These are phyloP conservation scores for Groenewaldozyma auringiensis DNA, from an alignment of 1,139 yeast genomes.

Conservation along the genomic window DNA sequence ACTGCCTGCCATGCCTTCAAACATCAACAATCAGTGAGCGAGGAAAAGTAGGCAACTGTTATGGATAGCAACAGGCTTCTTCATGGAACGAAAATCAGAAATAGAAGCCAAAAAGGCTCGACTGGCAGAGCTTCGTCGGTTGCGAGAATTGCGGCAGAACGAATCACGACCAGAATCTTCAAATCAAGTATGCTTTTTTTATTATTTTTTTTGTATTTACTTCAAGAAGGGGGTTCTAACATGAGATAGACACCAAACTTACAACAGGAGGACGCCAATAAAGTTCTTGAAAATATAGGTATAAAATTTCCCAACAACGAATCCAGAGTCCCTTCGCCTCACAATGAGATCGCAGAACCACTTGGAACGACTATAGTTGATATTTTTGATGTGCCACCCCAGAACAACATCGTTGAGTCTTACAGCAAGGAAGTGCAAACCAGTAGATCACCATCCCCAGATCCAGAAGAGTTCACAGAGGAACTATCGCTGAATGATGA, in stretches of 20 bases:
- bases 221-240: too few species aligned
- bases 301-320: background rate
- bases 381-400: slow-evolving; percentile 18
- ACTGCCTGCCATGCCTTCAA: too few species aligned
- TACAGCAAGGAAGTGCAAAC: slow-evolving; percentile 27
- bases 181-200: background rate
- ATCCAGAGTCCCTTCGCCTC: background rate
- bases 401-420: slow-evolving; percentile 13
- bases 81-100: slow-evolving; percentile 32
- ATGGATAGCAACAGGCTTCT: too few species aligned
- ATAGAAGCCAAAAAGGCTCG: slow-evolving; percentile 42
- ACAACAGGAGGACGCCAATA: background rate
- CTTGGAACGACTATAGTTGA: background rate
- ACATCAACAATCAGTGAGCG: too few species aligned
- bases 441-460: slow-evolving; percentile 10
- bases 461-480: background rate
- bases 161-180: background rate
- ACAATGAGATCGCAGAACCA: background rate
- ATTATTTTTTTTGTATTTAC: too few species aligned
- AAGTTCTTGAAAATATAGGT: background rate
- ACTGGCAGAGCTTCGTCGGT: slow-evolving; percentile 38
- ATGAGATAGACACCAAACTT: background rate
- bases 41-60: too few species aligned
- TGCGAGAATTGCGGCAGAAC: slow-evolving; percentile 23
- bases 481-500: background rate